Percentiles rank a stretch among this genome's conserved stretches.
These are phyloP conservation scores for Zostera marina DNA, from an alignment of 116 monocot genomes.

Conservation along the genomic window DNA sequence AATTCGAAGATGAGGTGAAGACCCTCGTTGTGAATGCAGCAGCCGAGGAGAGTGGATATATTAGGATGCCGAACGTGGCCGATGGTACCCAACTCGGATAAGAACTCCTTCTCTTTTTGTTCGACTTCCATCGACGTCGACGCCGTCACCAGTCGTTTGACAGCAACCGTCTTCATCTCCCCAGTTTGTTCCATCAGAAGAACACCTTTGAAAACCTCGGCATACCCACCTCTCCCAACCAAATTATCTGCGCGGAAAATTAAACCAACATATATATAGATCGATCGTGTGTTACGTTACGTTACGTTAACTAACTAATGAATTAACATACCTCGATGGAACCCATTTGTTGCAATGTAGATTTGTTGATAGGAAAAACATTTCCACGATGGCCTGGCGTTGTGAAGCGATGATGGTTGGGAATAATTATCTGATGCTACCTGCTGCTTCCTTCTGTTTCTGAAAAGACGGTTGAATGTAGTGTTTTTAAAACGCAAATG, in stretches of 20 bases:
- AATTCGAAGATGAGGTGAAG: constrained; percentile 48
- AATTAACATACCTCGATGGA: constrained; percentile 38
- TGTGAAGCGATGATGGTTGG: not conserved
- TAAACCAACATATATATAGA: too few relatives aligned
- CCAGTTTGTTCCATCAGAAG: constrained; percentile 16
- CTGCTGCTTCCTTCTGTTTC: not conserved
- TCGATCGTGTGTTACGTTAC: too few relatives aligned
- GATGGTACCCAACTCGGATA: constrained; percentile 56
- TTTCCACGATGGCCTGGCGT: constrained; percentile 34
- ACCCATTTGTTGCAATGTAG: constrained; percentile 41
- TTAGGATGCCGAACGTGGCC: constrained; percentile 64
- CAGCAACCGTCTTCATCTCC: constrained; percentile 23
- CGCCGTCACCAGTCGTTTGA: constrained; percentile 39
- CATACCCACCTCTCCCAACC: constrained; percentile 59
- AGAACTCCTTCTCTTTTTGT: constrained; percentile 55
- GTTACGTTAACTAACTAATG: too few relatives aligned
- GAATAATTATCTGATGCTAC: constrained; percentile 1
- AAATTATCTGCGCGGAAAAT: constrained; percentile 28
- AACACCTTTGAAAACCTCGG: constrained; percentile 54
- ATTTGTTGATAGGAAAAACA: constrained; percentile 63
- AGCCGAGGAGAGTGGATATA: constrained; percentile 45
- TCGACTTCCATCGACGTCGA: constrained; percentile 23
- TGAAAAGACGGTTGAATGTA: constrained; percentile 35
- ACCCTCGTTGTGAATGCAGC: constrained; percentile 47
- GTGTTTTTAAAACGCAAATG: constrained; percentile 17